Conservation (phyloP, 345 rosid species). For the Physaria fendleri region DNA sequence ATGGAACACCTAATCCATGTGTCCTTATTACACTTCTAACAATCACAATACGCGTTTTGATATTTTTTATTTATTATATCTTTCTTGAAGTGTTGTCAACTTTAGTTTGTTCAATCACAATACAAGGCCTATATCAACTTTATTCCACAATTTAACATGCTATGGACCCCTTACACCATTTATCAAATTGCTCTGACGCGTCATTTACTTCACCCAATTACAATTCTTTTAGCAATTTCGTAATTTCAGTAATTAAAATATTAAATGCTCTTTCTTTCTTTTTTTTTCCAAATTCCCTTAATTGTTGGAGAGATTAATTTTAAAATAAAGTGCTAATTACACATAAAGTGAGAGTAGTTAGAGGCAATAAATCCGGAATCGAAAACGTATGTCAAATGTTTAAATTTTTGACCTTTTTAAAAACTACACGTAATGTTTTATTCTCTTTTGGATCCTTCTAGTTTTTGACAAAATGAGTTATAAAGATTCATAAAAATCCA, state of each 20-base stretch:
- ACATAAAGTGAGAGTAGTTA: slow-evolving; percentile 4
- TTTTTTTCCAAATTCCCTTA: neutral
- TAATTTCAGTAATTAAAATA: neutral
- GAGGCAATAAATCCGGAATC: slow-evolving; percentile 20
- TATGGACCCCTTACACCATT: slow-evolving; percentile 3
- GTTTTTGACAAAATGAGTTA: neutral
- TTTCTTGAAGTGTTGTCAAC: slow-evolving; percentile 14
- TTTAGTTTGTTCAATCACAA: too few relatives aligned
- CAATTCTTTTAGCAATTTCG: neutral
- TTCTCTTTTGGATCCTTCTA: slow-evolving; percentile 16
- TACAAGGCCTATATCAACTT: slow-evolving; percentile 20
- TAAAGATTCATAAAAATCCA: slow-evolving; percentile 4
- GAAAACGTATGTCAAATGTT: slow-evolving; percentile 13
- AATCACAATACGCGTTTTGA: slow-evolving; percentile 19
- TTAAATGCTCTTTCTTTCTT: too few relatives aligned
- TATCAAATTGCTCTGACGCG: slow-evolving; percentile 23
- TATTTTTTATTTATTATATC: neutral
- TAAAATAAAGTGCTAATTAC: neutral
- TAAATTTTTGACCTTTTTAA: slow-evolving; percentile 18
- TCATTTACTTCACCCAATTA: slow-evolving; percentile 11
- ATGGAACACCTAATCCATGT: slow-evolving; percentile 20
- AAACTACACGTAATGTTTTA: slow-evolving; percentile 10
- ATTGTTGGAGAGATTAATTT: slow-evolving; percentile 14
- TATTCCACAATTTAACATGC: slow-evolving; percentile 1
- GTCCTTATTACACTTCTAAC: slow-evolving; percentile 2